These are phyloP conservation scores for Sphagnum tenellum DNA, from an alignment of 225 moss, liverwort and hornwort genomes.

Conservation along the genomic window DNA sequence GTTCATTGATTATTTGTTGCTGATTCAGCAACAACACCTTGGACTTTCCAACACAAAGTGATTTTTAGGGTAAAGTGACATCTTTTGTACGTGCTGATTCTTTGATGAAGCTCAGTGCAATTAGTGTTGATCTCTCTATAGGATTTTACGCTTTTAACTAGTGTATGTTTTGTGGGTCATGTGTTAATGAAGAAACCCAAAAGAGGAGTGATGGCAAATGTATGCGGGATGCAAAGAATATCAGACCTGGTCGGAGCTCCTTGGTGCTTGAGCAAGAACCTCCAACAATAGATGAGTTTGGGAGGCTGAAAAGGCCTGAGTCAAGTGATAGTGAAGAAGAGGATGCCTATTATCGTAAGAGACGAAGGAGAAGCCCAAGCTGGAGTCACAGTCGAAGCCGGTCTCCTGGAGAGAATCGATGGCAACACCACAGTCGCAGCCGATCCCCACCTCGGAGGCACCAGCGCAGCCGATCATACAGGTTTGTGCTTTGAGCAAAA, in stretches of 20 bases:
- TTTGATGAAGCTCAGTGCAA: too few relatives aligned
- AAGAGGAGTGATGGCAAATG: too few relatives aligned
- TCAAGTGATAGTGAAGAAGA: conserved; percentile 74
- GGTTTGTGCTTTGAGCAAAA: conserved; percentile 16
- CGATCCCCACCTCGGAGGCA: conserved; percentile 44
- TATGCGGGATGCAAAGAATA: too few relatives aligned
- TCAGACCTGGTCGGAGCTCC: not conserved
- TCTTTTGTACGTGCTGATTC: too few relatives aligned
- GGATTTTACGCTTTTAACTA: too few relatives aligned
- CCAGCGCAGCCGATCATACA: conserved; percentile 69
- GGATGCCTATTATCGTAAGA: conserved; percentile 24
- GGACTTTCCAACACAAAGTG: too few relatives aligned
- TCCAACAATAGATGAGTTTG: conserved; percentile 75
- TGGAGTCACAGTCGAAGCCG: conserved; percentile 52
- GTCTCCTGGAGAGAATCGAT: conserved; percentile 36
- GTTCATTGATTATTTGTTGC: too few relatives aligned
- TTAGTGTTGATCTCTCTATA: too few relatives aligned
- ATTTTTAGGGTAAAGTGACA: too few relatives aligned
- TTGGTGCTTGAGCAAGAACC: conserved; percentile 20
- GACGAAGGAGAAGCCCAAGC: conserved; percentile 41
- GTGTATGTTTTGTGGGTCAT: too few relatives aligned
- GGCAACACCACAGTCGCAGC: conserved; percentile 50
- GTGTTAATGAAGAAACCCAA: too few relatives aligned
- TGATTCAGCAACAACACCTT: too few relatives aligned
- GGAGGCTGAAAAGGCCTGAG: conserved; percentile 54